phyloP scores from a whole-genome alignment of 2,329 filamentous ascomycete species.

The Aspergillus novofumigatus region DNA sequence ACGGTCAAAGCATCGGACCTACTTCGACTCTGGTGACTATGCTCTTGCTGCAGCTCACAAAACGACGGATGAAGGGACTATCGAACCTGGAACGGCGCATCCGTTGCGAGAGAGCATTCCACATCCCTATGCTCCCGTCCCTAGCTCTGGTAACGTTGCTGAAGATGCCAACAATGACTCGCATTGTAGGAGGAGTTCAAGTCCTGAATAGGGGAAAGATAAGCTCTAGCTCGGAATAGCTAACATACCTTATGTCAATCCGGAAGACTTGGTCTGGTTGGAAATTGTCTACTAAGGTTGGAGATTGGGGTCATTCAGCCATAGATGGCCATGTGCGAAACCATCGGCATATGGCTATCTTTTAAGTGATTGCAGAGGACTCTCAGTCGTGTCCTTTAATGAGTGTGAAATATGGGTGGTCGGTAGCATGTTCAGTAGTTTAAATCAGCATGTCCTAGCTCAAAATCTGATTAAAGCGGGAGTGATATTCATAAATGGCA shows the following conservation, averaged over 20 bases:
- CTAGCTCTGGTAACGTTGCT: slow-evolving; percentile 20
- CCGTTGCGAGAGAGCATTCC: slow-evolving; percentile 25
- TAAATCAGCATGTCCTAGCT: not conserved
- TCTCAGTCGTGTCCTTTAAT: not conserved
- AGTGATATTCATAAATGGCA: not conserved
- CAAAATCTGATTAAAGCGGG: not conserved
- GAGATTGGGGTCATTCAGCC: not conserved
- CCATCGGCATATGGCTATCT: no score
- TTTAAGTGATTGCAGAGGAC: no score
- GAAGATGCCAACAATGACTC: slow-evolving; percentile 19
- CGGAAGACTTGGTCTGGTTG: not conserved
- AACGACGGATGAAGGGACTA: slow-evolving; percentile 19
- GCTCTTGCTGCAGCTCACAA: slow-evolving; percentile 21
- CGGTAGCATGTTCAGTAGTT: not conserved
- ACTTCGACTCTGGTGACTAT: slow-evolving; percentile 30
- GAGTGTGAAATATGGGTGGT: not conserved
- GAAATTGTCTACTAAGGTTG: not conserved
- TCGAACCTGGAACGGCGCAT: slow-evolving; percentile 22
- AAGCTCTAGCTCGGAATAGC: not conserved
- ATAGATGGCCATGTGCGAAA: not conserved
- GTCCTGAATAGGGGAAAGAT: slow-evolving; percentile 1
- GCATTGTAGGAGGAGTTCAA: slow-evolving; percentile 6
- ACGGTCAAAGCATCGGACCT: slow-evolving; percentile 19
- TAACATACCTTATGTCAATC: not conserved
- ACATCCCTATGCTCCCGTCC: slow-evolving; percentile 24